Evolutionary conservation across 345 rosid genomes (phyloP).

Genomic region (Aurinia saxatilis): DNA sequence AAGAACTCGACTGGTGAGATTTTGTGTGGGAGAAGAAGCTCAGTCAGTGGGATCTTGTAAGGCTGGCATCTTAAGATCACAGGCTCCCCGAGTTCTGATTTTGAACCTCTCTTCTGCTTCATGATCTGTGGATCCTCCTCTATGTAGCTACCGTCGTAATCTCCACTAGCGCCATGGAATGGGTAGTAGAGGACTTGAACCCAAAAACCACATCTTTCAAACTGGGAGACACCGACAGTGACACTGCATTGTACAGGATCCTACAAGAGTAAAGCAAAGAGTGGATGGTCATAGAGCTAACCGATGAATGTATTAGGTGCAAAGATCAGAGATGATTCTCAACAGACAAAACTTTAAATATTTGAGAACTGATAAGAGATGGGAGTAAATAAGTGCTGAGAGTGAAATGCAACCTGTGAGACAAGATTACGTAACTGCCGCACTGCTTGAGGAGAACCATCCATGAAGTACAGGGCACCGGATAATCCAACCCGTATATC

Average conservation of each 20-base stretch:
- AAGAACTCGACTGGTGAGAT: constrained; percentile 95
- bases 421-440: constrained; percentile 87
- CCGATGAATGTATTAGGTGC: background rate
- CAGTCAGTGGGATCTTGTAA: constrained; percentile 92
- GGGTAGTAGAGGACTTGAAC: constrained; percentile 96
- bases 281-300: constrained; percentile 1
- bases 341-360: background rate
- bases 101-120: constrained; percentile 74
- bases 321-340: background rate
- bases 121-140: constrained; percentile 85
- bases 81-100: constrained; percentile 93
- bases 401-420: constrained; percentile 65
- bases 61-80: constrained; percentile 95
- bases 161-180: constrained; percentile 84
- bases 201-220: constrained; percentile 94
- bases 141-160: constrained; percentile 77
- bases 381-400: constrained; percentile 4
- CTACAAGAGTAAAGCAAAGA: constrained; percentile 32
- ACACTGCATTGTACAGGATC: constrained; percentile 93
- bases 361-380: background rate
- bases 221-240: constrained; percentile 93
- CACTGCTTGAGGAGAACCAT: constrained; percentile 96
- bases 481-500: constrained; percentile 95
- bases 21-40: constrained; percentile 89
- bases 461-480: constrained; percentile 86